These are phyloP conservation scores for Plantago coronopus DNA, from an alignment of 305 asterid genomes.

Conservation along the genomic window DNA sequence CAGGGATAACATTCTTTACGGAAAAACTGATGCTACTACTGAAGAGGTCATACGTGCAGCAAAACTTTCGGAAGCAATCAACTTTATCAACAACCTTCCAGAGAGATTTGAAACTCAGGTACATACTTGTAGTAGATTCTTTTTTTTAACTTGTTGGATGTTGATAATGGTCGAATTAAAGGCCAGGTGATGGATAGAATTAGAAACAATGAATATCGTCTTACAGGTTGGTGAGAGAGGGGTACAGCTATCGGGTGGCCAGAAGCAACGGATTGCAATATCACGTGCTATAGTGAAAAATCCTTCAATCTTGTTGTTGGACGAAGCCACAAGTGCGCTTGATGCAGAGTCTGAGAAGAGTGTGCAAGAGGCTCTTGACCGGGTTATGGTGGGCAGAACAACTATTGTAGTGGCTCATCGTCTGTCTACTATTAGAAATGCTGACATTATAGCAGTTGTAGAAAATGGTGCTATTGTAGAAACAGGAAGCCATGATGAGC, in stretches of 20 bases:
- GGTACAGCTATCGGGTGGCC: constrained; percentile 92
- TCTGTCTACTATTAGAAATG: constrained; percentile 81
- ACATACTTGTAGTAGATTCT: constrained; percentile 9
- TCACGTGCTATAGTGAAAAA: constrained; percentile 91
- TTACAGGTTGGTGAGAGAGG: constrained; percentile 97
- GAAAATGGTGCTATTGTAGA: constrained; percentile 79
- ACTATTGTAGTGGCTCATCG: constrained; percentile 92
- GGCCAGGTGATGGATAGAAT: not conserved
- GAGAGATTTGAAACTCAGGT: constrained; percentile 93
- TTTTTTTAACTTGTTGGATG: not conserved
- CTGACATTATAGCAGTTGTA: constrained; percentile 83
- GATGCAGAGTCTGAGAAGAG: constrained; percentile 96
- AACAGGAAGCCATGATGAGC: constrained; percentile 94
- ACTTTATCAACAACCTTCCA: constrained; percentile 83
- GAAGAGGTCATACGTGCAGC: constrained; percentile 83
- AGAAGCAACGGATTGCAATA: constrained; percentile 90
- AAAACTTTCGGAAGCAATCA: constrained; percentile 81
- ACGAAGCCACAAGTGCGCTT: constrained; percentile 97
- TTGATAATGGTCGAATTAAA: not conserved
- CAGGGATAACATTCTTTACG: constrained; percentile 78
- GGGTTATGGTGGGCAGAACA: constrained; percentile 92
- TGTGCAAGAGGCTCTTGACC: constrained; percentile 98
- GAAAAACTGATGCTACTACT: constrained; percentile 65
- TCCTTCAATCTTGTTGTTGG: constrained; percentile 82
- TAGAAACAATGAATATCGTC: not conserved